Base-by-base conservation (phyloP, 1,284 basidiomycete species). In the Sanghuangporus weigelae region DNA sequence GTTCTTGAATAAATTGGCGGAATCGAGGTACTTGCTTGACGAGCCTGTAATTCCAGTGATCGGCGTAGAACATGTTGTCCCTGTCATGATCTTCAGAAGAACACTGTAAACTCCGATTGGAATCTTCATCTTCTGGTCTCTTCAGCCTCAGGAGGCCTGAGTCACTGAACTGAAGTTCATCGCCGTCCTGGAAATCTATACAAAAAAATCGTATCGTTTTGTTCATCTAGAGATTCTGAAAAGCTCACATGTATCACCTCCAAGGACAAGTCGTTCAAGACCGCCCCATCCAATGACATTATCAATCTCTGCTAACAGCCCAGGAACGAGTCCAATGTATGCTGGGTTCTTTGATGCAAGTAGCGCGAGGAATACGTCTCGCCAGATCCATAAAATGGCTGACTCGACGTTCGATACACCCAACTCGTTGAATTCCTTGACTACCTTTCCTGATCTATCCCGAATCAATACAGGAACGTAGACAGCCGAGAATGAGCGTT, bases 331-430 rank as follows among this genome's bases (percentile, higher is more conserved):
- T 21, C 42, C 16, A 49, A 67, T 62, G 36, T 72, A 69, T 63
- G 74, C 75, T 19, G 79, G 77, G 6, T 68, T 70, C 48, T 72
- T 69, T 0, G 72, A 72, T 0, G 79, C 77, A 7, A 83, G 76
- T 69, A 87, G 72, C 38, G 78, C 80, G 7, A 88, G 69, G 67
- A 87, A 81, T 23, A 87, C 75, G 63, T 88, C 86, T 5, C 87
- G 79, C 86, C 86, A 89, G 54, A 88, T 80, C 84, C 86, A 89
- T 21, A 85, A 70, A 2, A 84, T 66, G 38, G 81, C 76, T n/a
- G 71, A 72, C 46, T 82, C 77, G 39, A 87, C 73, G 49, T 77
- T 77, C 26, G 78, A 75, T 0, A 78, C 78, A 11, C 85, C 84
- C 5, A 72, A 73, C n/a, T 86, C 69, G 16, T 72, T 69, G 66